A percentile compares a stretch with the other conserved stretches of the same genome.
Evolutionary conservation across 108 stramenopile genomes (phyloP).

Genomic region (Nannochloropsis salina): DNA sequence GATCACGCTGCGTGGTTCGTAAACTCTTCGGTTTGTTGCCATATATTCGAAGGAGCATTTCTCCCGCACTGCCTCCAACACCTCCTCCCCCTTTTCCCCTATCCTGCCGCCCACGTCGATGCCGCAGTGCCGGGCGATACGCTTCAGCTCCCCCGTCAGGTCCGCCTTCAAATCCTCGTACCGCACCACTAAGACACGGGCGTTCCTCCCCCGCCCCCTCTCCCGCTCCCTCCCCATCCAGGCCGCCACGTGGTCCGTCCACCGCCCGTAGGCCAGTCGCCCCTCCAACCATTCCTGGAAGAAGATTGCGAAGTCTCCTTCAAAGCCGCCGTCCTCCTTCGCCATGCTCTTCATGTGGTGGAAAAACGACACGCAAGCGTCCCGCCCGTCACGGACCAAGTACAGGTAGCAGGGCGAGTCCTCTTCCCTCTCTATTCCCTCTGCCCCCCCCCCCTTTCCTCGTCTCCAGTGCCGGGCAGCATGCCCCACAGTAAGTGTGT

Average conservation of each 20-base stretch:
- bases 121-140: background rate
- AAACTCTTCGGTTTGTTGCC: background rate
- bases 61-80: background rate
- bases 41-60: background rate
- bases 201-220: background rate
- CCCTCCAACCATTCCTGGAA: slow-evolving; percentile 17
- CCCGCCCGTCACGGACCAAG: background rate
- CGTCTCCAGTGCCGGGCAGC: background rate
- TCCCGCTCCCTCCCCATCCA: background rate
- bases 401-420: background rate
- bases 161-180: background rate
- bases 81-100: background rate
- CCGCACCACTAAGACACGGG: background rate
- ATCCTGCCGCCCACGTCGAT: background rate
- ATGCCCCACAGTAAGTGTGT: background rate
- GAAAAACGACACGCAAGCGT: background rate
- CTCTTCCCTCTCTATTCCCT: too few species aligned
- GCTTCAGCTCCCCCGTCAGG: background rate
- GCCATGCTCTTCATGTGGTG: slow-evolving; percentile 19
- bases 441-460: background rate
- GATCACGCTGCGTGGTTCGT: background rate
- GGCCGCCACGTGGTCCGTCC: background rate
- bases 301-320: background rate
- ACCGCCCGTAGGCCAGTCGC: background rate
- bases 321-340: background rate